Base-by-base conservation (phyloP, 1,139 yeast species). In the Geotrichum carabidarum region DNA sequence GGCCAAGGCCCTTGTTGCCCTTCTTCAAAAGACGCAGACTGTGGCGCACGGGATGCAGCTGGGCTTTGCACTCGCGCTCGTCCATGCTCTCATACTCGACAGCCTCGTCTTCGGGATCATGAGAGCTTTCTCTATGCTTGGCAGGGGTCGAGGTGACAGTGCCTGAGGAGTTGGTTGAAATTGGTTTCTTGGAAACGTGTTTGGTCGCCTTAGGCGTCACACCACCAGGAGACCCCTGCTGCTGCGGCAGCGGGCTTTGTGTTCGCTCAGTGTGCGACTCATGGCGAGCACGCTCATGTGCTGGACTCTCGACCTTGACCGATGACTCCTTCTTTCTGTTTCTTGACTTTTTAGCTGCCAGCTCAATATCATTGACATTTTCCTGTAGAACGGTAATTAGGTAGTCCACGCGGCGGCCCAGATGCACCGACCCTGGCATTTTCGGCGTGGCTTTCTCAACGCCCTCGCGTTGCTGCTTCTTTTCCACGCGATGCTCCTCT, bases 331-430 rank as follows among this genome's bases (percentile, higher is more conserved):
- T 48, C 47, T 36, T 17, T 22, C 45, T 35, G 34, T 4, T n/a
- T 35, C 31, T 31, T 43, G 42, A 34, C 48, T 45, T 43, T 44
- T 45, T 11, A 45, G 32, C 14, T 35, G 42, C 40, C 43, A 34
- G 9, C 8, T 44, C 53, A n/a, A 64, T 70, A 36, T 75, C 79
- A 8, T 75, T 81, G 34, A 74, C 78, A 22, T 80, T 89, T 2
- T 63, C 71, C 57, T 79, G 79, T 60, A 93, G 71, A 32, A 88
- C 82, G 1, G 83, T 73, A 44, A 91, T 78, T 63, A 93, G 76
- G 64, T 91, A 93, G 68, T 94, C 99, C 1, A 88, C 85, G 65
- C 99, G 81, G 69, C 99, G 81, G n/a, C 90, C 91, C 51, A 94
- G 75, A 71, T 93, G 99, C 9, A 93, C 94, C 1, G 97, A 80